Conservation (phyloP, 1,139 yeast genomes). For the Saccharomyces pastorianus region DNA sequence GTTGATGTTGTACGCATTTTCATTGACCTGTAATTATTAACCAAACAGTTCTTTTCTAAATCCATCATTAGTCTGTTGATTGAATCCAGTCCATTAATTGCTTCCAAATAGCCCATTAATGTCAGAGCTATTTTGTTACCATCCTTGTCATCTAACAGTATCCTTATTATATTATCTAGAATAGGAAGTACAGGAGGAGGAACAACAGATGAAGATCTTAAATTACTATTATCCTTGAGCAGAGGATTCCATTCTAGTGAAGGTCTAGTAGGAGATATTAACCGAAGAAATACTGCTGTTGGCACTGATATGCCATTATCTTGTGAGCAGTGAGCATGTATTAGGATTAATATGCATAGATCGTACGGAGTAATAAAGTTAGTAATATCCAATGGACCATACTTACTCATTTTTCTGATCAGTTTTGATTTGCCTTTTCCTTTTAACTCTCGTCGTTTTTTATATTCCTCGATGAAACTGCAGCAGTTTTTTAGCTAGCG, state of each 20-base stretch:
- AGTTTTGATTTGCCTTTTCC: not conserved
- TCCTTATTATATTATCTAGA: conserved; percentile 3
- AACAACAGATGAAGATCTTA: not conserved
- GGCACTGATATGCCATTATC: conserved; percentile 8
- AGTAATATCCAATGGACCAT: not conserved
- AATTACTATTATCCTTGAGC: not conserved
- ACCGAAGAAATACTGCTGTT: conserved; percentile 10
- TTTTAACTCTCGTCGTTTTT: not conserved
- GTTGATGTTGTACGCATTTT: not conserved
- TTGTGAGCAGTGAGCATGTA: conserved; percentile 16
- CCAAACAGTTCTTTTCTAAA: conserved; percentile 2
- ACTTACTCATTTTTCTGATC: conserved; percentile 1
- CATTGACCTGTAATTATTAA: not conserved
- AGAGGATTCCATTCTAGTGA: conserved; percentile 1
- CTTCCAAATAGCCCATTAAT: conserved; percentile 1
- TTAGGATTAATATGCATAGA: conserved; percentile 18
- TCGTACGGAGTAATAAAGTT: conserved; percentile 25
- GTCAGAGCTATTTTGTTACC: conserved; percentile 1
- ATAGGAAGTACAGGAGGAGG: conserved; percentile 3
- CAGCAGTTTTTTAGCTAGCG: not conserved
- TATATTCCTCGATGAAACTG: not conserved
- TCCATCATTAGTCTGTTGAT: conserved; percentile 1
- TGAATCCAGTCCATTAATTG: conserved; percentile 3
- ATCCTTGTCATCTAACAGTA: not conserved
- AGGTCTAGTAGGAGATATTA: conserved; percentile 10